These are phyloP conservation scores for Besnoitia besnoiti DNA, from an alignment of 169 alveolate species.

Conservation along the genomic window DNA sequence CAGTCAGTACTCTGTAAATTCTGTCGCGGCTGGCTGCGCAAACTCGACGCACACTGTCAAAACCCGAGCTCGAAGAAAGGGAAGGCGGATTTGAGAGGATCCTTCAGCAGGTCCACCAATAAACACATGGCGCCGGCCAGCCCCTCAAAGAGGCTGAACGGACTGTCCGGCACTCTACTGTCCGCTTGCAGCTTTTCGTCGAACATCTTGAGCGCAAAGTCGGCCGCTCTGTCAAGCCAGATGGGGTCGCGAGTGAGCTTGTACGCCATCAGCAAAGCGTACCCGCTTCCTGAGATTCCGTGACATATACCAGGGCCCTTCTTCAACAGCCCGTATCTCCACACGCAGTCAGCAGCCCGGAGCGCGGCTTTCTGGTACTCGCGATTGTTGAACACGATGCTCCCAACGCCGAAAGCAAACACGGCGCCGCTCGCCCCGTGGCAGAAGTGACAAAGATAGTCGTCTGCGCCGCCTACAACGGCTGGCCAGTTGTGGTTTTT, in stretches of 20 bases:
- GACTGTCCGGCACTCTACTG: slow-evolving; percentile 27
- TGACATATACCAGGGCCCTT: slow-evolving; percentile 36
- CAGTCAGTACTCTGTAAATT: no score
- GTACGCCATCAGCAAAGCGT: background rate
- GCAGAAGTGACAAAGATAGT: slow-evolving; percentile 31
- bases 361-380: slow-evolving; percentile 2
- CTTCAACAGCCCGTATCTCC: slow-evolving; percentile 26
- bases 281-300: slow-evolving; percentile 7
- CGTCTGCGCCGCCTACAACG: background rate
- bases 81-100: background rate
- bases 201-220: background rate
- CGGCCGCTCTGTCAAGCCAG: slow-evolving; percentile 12
- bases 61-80: slow-evolving; percentile 39
- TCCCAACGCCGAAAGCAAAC: background rate
- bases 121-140: slow-evolving; percentile 19
- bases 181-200: background rate
- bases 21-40: no score
- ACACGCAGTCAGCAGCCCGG: slow-evolving; percentile 28
- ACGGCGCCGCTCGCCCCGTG: slow-evolving; percentile 37
- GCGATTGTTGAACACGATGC: background rate
- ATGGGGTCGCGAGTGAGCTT: background rate
- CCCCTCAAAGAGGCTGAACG: slow-evolving; percentile 28
- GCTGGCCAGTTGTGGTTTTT: slow-evolving; percentile 26
- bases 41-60: no score
- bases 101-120: background rate